Conservation (phyloP, 305 asterid species). For the Solanum hybrid region DNA sequence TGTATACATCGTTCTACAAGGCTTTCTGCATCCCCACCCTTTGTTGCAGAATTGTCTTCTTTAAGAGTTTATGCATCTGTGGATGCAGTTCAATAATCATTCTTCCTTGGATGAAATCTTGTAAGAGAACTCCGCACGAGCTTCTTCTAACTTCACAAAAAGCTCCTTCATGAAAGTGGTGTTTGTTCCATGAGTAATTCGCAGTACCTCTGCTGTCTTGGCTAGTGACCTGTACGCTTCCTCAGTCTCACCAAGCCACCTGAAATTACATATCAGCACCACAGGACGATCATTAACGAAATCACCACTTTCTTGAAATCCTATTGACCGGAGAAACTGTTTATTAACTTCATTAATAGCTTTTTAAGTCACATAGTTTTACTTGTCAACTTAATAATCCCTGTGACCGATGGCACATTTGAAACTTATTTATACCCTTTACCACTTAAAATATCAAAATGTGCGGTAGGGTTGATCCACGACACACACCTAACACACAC, state of each 20-base stretch:
- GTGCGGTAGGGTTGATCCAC: background rate
- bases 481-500: background rate
- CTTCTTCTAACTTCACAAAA: conserved; percentile 64
- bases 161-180: conserved; percentile 60
- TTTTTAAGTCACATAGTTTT: background rate
- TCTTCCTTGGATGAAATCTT: conserved; percentile 27
- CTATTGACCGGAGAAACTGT: background rate
- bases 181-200: conserved; percentile 67
- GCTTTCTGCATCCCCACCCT: background rate
- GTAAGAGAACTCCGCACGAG: conserved; percentile 66
- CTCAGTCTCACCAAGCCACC: conserved; percentile 67
- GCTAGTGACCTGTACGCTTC: conserved; percentile 62
- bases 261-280: conserved; percentile 15
- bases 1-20: background rate
- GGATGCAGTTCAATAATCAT: background rate
- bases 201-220: conserved; percentile 52
- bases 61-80: background rate
- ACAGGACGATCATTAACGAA: background rate
- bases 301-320: background rate
- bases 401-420: too few species aligned
- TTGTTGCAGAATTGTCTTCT: background rate
- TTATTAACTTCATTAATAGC: background rate
- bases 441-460: background rate
- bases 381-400: background rate
- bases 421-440: background rate